These are phyloP conservation scores for Patellifolia procumbens DNA, from an alignment of 179 eudicot species.

Conservation along the genomic window DNA sequence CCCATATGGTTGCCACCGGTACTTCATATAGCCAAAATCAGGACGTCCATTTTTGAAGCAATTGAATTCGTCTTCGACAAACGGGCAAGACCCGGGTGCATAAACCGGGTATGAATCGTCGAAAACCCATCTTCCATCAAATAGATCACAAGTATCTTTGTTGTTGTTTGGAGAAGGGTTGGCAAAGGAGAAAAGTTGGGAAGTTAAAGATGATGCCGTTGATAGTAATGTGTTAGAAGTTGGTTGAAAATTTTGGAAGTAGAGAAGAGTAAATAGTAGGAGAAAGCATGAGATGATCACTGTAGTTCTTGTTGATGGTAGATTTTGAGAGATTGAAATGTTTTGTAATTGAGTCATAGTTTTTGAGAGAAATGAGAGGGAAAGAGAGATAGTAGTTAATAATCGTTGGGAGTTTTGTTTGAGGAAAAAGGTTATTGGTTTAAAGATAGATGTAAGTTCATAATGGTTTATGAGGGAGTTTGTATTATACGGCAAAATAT, in stretches of 20 bases:
- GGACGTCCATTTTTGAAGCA: slow-evolving; percentile 48
- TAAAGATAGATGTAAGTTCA: neutral
- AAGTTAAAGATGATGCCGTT: slow-evolving; percentile 15
- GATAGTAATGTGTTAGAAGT: slow-evolving; percentile 3
- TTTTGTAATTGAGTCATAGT: slow-evolving; percentile 14
- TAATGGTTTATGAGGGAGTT: neutral
- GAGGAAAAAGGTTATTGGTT: neutral
- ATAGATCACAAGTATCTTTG: slow-evolving; percentile 42
- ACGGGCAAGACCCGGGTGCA: slow-evolving; percentile 49
- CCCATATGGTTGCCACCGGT: slow-evolving; percentile 51
- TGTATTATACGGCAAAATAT: neutral
- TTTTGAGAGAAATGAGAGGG: neutral
- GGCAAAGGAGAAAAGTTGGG: slow-evolving; percentile 2
- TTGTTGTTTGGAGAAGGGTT: neutral
- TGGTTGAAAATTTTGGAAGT: slow-evolving; percentile 17
- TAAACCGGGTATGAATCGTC: slow-evolving; percentile 40
- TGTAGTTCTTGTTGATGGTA: slow-evolving; percentile 22
- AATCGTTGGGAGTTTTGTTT: neutral
- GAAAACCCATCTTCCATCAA: slow-evolving; percentile 50
- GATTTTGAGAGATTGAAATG: slow-evolving; percentile 4
- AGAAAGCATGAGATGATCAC: slow-evolving; percentile 8
- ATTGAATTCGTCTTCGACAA: slow-evolving; percentile 37
- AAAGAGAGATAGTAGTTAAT: neutral
- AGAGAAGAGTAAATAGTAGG: slow-evolving; percentile 14
- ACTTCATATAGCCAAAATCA: slow-evolving; percentile 42